phyloP scores from a whole-genome alignment of 1,284 basidiomycete species.

The Taiwanofungus camphoratus region DNA sequence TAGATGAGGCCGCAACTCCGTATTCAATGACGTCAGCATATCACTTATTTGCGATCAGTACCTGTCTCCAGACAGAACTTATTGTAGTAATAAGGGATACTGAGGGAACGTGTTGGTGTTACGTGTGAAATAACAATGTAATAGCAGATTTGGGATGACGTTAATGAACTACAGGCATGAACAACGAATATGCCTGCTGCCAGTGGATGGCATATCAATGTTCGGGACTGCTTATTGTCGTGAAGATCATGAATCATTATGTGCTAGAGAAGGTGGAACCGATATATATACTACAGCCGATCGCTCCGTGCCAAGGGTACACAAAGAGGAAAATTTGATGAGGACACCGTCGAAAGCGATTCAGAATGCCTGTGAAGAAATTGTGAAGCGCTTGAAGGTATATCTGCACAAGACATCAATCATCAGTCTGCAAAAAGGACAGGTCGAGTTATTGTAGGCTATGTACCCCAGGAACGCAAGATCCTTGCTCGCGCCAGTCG shows the following conservation, averaged over 20 bases:
- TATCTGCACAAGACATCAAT: conserved; percentile 46
- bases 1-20: conserved; percentile 21
- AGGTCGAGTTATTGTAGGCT: conserved; percentile 1
- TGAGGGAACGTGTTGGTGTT: conserved; percentile 7
- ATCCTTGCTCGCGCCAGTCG: conserved; percentile 78
- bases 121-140: too few relatives aligned
- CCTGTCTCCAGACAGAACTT: conserved; percentile 5
- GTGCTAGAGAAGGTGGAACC: conserved; percentile 6
- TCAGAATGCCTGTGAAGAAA: conserved; percentile 32
- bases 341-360: conserved; percentile 3
- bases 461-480: conserved; percentile 85
- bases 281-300: conserved; percentile 7
- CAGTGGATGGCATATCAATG: not conserved
- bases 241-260: conserved; percentile 4
- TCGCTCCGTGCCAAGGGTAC: not conserved
- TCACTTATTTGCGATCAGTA: not conserved
- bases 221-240: not conserved
- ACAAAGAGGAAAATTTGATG: conserved; percentile 3
- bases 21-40: conserved; percentile 8
- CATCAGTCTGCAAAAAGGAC: too few relatives aligned
- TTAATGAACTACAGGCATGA: too few relatives aligned
- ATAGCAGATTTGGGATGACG: too few relatives aligned
- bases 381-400: conserved; percentile 76
- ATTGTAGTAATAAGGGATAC: conserved; percentile 16
- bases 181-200: too few relatives aligned